Evolutionary conservation across 495 filamentous ascomycete genomes (phyloP).

Genomic region (Xylaria venustula): DNA sequence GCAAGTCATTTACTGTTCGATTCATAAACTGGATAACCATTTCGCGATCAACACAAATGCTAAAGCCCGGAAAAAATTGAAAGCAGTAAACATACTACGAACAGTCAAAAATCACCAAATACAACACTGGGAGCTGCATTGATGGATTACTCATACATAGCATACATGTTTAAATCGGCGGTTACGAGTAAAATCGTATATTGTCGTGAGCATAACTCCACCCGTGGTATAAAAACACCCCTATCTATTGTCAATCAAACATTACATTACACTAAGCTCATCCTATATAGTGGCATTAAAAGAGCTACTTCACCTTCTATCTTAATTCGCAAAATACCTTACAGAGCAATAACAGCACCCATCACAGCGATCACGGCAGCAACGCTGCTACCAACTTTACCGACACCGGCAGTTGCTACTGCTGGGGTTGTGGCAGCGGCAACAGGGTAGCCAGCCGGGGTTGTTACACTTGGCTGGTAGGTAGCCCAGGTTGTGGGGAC

Average conservation of each 20-base stretch:
- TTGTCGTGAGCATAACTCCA: conserved; percentile 17
- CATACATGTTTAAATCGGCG: too few species aligned
- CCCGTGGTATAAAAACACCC: conserved; percentile 5
- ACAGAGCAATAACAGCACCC: conserved; percentile 24
- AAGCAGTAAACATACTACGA: too few species aligned
- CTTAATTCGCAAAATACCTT: not conserved
- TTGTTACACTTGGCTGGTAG: conserved; percentile 19
- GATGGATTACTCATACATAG: too few species aligned
- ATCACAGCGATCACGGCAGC: conserved; percentile 23
- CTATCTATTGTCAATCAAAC: conserved; percentile 4
- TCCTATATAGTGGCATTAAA: not conserved
- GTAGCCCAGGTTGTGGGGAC: conserved; percentile 14
- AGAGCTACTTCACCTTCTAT: not conserved
- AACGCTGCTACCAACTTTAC: conserved; percentile 26
- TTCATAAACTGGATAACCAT: too few species aligned
- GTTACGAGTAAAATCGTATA: conserved; percentile 6
- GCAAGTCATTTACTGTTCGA: too few species aligned
- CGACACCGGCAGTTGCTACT: conserved; percentile 23
- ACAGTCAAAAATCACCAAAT: too few species aligned
- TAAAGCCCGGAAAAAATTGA: too few species aligned
- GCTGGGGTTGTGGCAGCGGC: conserved; percentile 17
- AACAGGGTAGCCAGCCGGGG: conserved; percentile 15
- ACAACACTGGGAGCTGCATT: too few species aligned
- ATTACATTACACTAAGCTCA: not conserved
- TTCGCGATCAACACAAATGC: too few species aligned